Base-by-base conservation (phyloP, 768 basidiomycete genomes). In the Mycena alexandri region DNA sequence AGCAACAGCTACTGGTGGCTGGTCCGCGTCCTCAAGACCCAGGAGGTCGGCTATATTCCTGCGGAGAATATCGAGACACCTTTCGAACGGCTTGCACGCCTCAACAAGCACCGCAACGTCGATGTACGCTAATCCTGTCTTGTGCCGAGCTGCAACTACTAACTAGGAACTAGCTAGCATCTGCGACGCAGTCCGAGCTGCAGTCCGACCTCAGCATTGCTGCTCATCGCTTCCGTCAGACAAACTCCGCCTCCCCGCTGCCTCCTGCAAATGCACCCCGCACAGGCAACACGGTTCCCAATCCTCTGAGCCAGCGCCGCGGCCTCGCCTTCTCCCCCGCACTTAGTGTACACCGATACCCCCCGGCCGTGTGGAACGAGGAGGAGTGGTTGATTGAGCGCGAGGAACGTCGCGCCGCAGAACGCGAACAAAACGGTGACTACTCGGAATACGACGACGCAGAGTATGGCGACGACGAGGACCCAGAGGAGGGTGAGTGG, bases 1-100 rank as follows among this genome's bases (percentile, higher is more conserved):
- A 95, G 92, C 63, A 99, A 99, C 79, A 95, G 94, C 79, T 99
- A 99, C 81, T 99, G 98, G 98, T 99, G 98, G 98, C 93, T 99
- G 55, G 97, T 99, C 10, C 89, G 96, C 52, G 98, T 99, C 11
- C 90, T 99, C 70, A 99, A 98, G 82, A 98, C 97, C 10, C 96
- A 98, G 79, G 96, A 98, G 74, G 95, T 99, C 17, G 98, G 98
- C 0, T 99, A 99, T 78, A 99, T 99, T 55, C 98, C 98, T 19
- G 98, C 98, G 0, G 98, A 99, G 81, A 99, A 98, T 78, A 98
- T 99, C 71, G 98, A 99, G 78, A 99, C 98, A 0, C 98, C 98
- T 0, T 98, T 95, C 73, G 98, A 99, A 76, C 87, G 98, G 41
- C 87, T 99, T 8, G 98, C 98, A 0, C 84, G 98, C 63, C 84